A percentile compares a stretch with the other conserved stretches of the same genome.
Evolutionary conservation across 805 yeast genomes (phyloP).

Genomic region (Suhomyces kilbournensis): DNA sequence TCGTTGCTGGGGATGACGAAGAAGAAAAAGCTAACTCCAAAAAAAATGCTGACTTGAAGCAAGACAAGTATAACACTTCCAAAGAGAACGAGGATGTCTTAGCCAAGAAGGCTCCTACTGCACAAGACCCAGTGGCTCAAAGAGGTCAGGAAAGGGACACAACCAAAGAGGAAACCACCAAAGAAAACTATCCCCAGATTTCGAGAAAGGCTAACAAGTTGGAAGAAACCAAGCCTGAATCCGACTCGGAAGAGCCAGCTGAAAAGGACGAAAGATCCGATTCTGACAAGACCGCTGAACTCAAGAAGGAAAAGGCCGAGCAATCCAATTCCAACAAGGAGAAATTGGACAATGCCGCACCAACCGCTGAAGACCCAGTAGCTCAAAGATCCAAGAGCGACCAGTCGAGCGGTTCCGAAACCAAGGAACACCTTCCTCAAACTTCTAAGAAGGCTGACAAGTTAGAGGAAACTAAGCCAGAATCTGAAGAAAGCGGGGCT

Average conservation of each 20-base stretch:
- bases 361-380: not conserved
- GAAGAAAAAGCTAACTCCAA: not conserved
- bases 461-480: not conserved
- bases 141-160: constrained; percentile 5
- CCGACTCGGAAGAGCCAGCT: not conserved
- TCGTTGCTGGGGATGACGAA: constrained; percentile 7
- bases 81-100: not conserved
- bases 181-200: not conserved
- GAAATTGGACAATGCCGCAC: not conserved
- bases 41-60: not conserved
- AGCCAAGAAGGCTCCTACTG: not conserved
- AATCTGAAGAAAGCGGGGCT: constrained; percentile 15
- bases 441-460: not conserved
- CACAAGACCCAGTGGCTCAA: constrained; percentile 1
- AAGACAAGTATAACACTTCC: not conserved
- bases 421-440: not conserved
- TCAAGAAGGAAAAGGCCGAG: not conserved
- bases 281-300: not conserved
- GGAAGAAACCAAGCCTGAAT: not conserved
- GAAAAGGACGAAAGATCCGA: not conserved
- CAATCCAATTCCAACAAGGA: not conserved
- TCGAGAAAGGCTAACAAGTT: not conserved
- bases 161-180: not conserved
- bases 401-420: not conserved
- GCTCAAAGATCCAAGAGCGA: not conserved